These are phyloP conservation scores for Ceratocystis albifundus DNA, from an alignment of 2,329 filamentous ascomycete species.

Conservation along the genomic window DNA sequence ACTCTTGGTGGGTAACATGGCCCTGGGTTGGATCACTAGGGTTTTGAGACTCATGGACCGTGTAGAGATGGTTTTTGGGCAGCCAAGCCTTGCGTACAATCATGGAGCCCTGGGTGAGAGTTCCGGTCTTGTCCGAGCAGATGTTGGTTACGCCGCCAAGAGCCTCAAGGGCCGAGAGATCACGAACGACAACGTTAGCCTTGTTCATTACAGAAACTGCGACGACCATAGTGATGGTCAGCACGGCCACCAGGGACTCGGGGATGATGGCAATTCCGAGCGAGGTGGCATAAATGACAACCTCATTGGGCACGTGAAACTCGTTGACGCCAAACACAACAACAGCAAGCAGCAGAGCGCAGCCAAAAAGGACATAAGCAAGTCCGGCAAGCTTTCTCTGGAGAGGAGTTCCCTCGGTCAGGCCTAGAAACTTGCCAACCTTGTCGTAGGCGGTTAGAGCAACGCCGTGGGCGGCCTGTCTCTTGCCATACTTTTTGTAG, in stretches of 20 bases:
- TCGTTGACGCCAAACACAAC: conserved; percentile 48
- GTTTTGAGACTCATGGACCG: conserved; percentile 49
- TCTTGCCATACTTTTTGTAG: conserved; percentile 43
- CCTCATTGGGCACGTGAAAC: conserved; percentile 41
- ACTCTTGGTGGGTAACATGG: conserved; percentile 35
- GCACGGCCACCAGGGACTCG: conserved; percentile 53
- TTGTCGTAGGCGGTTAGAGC: conserved; percentile 39
- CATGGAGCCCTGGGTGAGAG: conserved; percentile 58
- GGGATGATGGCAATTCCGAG: conserved; percentile 52
- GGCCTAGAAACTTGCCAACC: conserved; percentile 47
- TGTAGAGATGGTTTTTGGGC: conserved; percentile 45
- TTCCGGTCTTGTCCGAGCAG: conserved; percentile 64
- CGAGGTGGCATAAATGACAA: conserved; percentile 47
- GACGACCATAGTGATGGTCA: conserved; percentile 60
- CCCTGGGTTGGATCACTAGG: conserved; percentile 52
- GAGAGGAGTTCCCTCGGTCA: conserved; percentile 60
- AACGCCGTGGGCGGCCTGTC: conserved; percentile 38
- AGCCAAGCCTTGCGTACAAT: conserved; percentile 57
- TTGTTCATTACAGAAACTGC: conserved; percentile 54
- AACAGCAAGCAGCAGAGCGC: conserved; percentile 48
- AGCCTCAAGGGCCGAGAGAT: conserved; percentile 56
- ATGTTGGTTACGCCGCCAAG: conserved; percentile 61
- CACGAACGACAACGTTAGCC: conserved; percentile 52
- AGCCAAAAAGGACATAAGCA: conserved; percentile 63
- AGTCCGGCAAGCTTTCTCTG: conserved; percentile 68